Evolutionary conservation across 2,329 filamentous ascomycete genomes (phyloP), one percentile per base, ranked within the genome.

Genomic region (Neonectria coccinea): DNA sequence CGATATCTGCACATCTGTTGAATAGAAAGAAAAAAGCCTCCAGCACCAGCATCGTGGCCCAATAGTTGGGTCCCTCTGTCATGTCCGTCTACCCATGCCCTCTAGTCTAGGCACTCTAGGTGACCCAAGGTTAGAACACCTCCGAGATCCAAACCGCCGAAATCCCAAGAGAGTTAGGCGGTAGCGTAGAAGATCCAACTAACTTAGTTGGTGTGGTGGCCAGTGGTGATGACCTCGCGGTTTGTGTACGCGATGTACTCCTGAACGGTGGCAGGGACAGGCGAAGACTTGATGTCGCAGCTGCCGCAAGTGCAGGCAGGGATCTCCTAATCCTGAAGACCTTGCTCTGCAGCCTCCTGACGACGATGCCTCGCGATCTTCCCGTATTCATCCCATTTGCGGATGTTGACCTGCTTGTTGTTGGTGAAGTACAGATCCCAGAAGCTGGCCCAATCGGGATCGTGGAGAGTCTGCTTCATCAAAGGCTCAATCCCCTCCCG

Each of bases 311-410:
- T 27, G 44, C 66, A 70, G 4, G 5, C 10, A 33, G 67, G 54
- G 25, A 61, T 47, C 6, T 44, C 44, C 50, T 67, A 47, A 3
- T 36, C 9, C 5, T 62, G 45, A 5, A 67, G n/a, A 0, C 61
- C 61, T 22, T 62, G 61, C n/a, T 64, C 45, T 3, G 9, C 47
- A 1, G 69, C 66, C 4, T 55, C 50, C 31, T 64, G 45, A 2
- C 68, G 69, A 31, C 72, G 73, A n/a, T 71, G 72, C 7, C 45
- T 62, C 11, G 69, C 71, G 55, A 72, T 42, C 51, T 50, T 62
- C 33, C 68, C 67, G 44, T 78, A 78, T 1, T 59, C 47, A 25
- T 74, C 72, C 66, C 70, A 69, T 3, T 62, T 72, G n/a, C 73
- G 67, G 2, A 70, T 25, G 16, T 78, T 72, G 36, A 70, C 42